phyloP scores from a whole-genome alignment of 2,329 filamentous ascomycete species.

The Juglanconis juglandina region DNA sequence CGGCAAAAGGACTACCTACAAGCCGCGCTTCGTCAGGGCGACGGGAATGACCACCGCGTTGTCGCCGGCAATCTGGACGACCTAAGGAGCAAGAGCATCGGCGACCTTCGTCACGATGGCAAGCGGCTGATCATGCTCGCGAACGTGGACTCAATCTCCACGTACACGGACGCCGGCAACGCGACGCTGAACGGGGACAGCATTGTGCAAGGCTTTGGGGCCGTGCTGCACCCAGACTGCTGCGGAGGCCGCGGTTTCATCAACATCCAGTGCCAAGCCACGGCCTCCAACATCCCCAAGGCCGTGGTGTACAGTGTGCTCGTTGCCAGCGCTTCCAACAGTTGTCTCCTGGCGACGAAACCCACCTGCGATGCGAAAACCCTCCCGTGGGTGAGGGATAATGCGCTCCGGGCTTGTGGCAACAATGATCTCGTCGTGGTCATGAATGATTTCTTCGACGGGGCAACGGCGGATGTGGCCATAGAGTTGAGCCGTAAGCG shows the following conservation, averaged over 20 bases:
- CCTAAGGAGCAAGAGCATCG: conserved; percentile 30
- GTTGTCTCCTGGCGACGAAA: conserved; percentile 47
- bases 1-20: conserved; percentile 37
- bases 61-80: conserved; percentile 31
- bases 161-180: conserved; percentile 39
- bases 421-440: conserved; percentile 40
- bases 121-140: conserved; percentile 37
- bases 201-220: conserved; percentile 35
- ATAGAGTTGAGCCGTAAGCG: conserved; percentile 37
- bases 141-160: conserved; percentile 35
- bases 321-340: conserved; percentile 40
- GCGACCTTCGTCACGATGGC: conserved; percentile 30
- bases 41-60: conserved; percentile 23
- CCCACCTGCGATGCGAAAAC: conserved; percentile 45
- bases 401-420: conserved; percentile 35
- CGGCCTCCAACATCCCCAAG: conserved; percentile 45
- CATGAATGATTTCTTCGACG: conserved; percentile 52
- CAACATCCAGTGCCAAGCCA: conserved; percentile 48
- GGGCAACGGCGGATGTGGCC: conserved; percentile 44
- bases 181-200: conserved; percentile 37
- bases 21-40: conserved; percentile 28
- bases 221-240: conserved; percentile 28
- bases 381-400: conserved; percentile 42
- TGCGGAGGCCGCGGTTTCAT: conserved; percentile 35
- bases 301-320: conserved; percentile 44